These are phyloP conservation scores for Macrophomina pseudophaseolina DNA, from an alignment of 2,329 filamentous ascomycete genomes.

Conservation along the genomic window DNA sequence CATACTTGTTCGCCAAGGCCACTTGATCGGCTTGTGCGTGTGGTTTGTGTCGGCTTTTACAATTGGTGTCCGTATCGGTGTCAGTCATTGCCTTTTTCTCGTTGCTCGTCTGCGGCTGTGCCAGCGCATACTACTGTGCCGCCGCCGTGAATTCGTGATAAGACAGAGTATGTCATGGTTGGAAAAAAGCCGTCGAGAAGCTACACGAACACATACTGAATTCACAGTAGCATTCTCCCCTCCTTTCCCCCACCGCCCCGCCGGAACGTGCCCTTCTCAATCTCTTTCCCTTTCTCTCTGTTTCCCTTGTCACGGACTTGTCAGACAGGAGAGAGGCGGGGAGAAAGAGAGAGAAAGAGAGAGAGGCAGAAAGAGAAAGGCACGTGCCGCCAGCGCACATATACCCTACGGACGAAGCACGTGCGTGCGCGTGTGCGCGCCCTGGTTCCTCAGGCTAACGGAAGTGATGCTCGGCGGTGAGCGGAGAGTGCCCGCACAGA, in stretches of 20 bases:
- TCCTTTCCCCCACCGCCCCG: background rate
- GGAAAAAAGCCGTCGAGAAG: too few relatives aligned
- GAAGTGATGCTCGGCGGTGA: constrained; percentile 23
- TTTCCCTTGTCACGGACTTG: background rate
- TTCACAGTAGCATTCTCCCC: background rate
- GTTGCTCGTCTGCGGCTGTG: too few relatives aligned
- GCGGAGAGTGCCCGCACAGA: background rate
- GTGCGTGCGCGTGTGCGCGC: background rate
- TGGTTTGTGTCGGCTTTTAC: background rate
- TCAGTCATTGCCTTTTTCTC: too few relatives aligned
- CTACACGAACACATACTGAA: too few relatives aligned
- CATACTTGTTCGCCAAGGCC: background rate
- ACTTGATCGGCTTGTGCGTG: too few relatives aligned
- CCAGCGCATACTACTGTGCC: too few relatives aligned
- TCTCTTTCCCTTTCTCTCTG: too few relatives aligned
- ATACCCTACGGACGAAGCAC: background rate
- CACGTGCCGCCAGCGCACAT: background rate
- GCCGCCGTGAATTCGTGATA: too few relatives aligned
- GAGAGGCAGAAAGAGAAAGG: background rate
- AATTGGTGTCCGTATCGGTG: background rate
- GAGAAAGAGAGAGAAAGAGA: too few relatives aligned
- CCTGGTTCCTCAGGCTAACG: background rate
- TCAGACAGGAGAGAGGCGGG: background rate
- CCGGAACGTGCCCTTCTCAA: background rate
- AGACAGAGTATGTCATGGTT: too few relatives aligned